phyloP scores from a whole-genome alignment of 2,329 filamentous ascomycete genomes.

The Eutypella sp. region DNA sequence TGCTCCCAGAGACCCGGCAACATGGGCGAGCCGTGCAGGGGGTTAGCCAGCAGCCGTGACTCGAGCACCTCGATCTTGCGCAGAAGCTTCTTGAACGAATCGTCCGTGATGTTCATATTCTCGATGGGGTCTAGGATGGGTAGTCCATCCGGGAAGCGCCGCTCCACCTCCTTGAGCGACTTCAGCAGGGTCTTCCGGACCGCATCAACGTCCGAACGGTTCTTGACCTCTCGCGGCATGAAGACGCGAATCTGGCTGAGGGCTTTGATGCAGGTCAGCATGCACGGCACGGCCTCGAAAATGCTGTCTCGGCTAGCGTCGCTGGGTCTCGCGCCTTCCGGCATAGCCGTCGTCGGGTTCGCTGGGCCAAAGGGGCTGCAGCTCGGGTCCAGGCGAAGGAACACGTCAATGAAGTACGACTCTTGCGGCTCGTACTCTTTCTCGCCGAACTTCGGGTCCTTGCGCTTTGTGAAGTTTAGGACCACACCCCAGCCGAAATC shows the following conservation, averaged over 20 bases:
- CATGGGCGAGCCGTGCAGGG: constrained; percentile 83
- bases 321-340: constrained; percentile 60
- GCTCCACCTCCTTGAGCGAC: constrained; percentile 70
- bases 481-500: constrained; percentile 97
- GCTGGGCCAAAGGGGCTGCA: constrained; percentile 40
- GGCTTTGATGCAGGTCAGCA: constrained; percentile 78
- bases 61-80: constrained; percentile 97
- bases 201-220: constrained; percentile 59
- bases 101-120: constrained; percentile 91
- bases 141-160: constrained; percentile 87
- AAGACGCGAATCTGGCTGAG: constrained; percentile 82
- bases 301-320: constrained; percentile 59
- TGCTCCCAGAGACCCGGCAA: constrained; percentile 81
- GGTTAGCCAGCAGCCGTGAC: constrained; percentile 81
- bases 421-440: constrained; percentile 70
- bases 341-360: constrained; percentile 43
- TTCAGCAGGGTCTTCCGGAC: constrained; percentile 65
- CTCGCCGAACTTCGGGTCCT: constrained; percentile 59
- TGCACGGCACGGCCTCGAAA: constrained; percentile 79
- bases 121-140: constrained; percentile 88
- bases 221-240: constrained; percentile 71
- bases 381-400: constrained; percentile 56
- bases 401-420: constrained; percentile 75
- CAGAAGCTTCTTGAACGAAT: constrained; percentile 87
- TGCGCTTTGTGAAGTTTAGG: constrained; percentile 65